Evolutionary conservation across 2,329 filamentous ascomycete species (phyloP), one percentile per base, ranked within the genome.

Genomic region (Davidsoniella eucalypti): DNA sequence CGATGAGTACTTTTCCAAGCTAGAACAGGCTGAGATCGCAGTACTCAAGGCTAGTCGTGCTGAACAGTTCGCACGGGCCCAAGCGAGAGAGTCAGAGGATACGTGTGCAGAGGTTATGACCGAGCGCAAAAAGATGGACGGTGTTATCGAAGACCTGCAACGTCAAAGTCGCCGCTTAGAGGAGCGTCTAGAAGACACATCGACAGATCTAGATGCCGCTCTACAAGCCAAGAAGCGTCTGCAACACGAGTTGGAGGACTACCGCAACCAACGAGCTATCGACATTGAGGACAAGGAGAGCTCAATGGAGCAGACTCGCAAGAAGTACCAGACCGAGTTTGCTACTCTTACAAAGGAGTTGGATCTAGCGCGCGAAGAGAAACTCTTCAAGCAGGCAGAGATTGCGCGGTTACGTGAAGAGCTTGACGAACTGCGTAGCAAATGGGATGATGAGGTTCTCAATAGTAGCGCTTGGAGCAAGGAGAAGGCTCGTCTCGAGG

Each of bases 381-480:
- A 72, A 72, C 84, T 70, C 67, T 95, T 69, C 74, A 90, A 74
- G 75, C 87, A 92, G 57, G 78, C 84, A 36, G 88, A 95, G 64
- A 93, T 90, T 56, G 76, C 82, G 14, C 80, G 87, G 42, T 73
- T 98, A 49, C 82, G 90, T n/a, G 90, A 96, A 62, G 92, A 98
- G 65, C 78, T 96, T 21, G 92, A 98, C 58, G 87, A 94, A 59
- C 74, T 96, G 52, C 80, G 92, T 56, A 87, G 82, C 57, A 96
- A 96, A 67, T 96, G 92, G 90, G 92, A 98, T 60, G 87, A 96
- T 58, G 90, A 98, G 66, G 87, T 96, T 9, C 77, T 96, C 58
- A 96, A 96, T 67, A 94, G 87, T 65, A 94, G 87, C 14, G 94
- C 90, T 0, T 96, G 92, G 88, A 88, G 88, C 10, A 98, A 98